These are phyloP conservation scores for Yueomyces sp. DNA, from an alignment of 805 yeast species.

Conservation along the genomic window DNA sequence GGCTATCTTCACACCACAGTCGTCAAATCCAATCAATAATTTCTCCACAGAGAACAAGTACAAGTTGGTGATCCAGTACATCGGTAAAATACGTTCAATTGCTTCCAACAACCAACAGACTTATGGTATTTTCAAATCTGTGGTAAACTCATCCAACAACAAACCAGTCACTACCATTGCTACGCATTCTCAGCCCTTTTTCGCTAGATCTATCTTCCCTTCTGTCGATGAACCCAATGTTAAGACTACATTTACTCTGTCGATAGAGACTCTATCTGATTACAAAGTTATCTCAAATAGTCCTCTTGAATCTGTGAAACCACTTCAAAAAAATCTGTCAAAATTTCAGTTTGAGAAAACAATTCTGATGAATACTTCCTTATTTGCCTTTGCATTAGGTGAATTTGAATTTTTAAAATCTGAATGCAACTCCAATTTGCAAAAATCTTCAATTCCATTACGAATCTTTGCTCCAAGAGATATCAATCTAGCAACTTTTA, in stretches of 20 bases:
- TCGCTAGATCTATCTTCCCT: slow-evolving; percentile 52
- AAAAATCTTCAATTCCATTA: slow-evolving; percentile 28
- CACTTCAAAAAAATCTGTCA: slow-evolving; percentile 11
- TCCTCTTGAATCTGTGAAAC: not conserved
- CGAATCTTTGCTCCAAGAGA: slow-evolving; percentile 42
- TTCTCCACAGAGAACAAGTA: not conserved
- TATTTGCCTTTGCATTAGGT: slow-evolving; percentile 59
- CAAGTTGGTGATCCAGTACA: slow-evolving; percentile 23
- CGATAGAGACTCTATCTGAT: slow-evolving; percentile 30
- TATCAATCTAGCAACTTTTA: slow-evolving; percentile 32
- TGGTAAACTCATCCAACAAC: slow-evolving; percentile 31
- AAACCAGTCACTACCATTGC: slow-evolving; percentile 34
- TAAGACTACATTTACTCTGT: slow-evolving; percentile 38
- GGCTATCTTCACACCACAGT: slow-evolving; percentile 3
- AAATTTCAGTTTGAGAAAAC: slow-evolving; percentile 36
- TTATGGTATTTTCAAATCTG: slow-evolving; percentile 55
- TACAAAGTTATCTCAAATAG: slow-evolving; percentile 40
- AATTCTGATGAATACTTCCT: slow-evolving; percentile 47
- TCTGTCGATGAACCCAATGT: slow-evolving; percentile 51
- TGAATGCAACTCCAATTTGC: slow-evolving; percentile 8
- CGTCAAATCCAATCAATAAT: not conserved
- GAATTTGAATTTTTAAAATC: slow-evolving; percentile 43
- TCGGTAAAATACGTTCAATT: slow-evolving; percentile 39
- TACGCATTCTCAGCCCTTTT: slow-evolving; percentile 62
- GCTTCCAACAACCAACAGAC: slow-evolving; percentile 44